These are phyloP conservation scores for Auricularia cornea DNA, from an alignment of 768 basidiomycete species.

Conservation along the genomic window DNA sequence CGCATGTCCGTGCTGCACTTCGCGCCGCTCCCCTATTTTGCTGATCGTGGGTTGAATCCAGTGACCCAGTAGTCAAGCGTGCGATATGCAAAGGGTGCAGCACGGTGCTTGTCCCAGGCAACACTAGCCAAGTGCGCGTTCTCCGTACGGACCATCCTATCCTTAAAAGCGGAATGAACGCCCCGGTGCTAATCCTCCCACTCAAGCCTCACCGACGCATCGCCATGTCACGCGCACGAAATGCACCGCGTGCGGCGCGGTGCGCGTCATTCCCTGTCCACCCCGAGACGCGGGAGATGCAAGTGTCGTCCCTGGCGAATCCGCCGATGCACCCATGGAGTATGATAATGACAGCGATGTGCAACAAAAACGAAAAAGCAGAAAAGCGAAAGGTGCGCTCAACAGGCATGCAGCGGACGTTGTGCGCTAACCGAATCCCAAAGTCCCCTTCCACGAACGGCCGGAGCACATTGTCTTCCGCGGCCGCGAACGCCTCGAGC, in stretches of 20 bases:
- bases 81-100: conserved; percentile 66
- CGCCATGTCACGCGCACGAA: conserved; percentile 49
- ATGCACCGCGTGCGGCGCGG: conserved; percentile 49
- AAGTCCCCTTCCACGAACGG: conserved; percentile 53
- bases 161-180: too few relatives aligned
- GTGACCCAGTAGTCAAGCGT: conserved; percentile 80
- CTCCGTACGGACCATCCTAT: conserved; percentile 36
- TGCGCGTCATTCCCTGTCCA: conserved; percentile 49
- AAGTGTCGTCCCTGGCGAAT: too few relatives aligned
- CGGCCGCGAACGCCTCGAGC: conserved; percentile 35
- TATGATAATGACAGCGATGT: not conserved
- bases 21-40: not conserved
- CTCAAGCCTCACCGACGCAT: conserved; percentile 37
- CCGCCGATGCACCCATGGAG: conserved; percentile 6
- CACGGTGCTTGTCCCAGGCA: conserved; percentile 56
- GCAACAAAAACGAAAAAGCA: not conserved
- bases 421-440: conserved; percentile 8
- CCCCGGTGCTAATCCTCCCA: too few relatives aligned
- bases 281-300: not conserved
- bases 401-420: conserved; percentile 7
- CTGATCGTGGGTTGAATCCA: conserved; percentile 18
- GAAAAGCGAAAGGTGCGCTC: conserved; percentile 8
- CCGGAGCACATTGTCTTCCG: conserved; percentile 54
- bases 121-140: conserved; percentile 54
- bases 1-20: conserved; percentile 47